Evolutionary conservation across 352 stramenopile genomes (phyloP).

Genomic region (Phytopythium sindhum): DNA sequence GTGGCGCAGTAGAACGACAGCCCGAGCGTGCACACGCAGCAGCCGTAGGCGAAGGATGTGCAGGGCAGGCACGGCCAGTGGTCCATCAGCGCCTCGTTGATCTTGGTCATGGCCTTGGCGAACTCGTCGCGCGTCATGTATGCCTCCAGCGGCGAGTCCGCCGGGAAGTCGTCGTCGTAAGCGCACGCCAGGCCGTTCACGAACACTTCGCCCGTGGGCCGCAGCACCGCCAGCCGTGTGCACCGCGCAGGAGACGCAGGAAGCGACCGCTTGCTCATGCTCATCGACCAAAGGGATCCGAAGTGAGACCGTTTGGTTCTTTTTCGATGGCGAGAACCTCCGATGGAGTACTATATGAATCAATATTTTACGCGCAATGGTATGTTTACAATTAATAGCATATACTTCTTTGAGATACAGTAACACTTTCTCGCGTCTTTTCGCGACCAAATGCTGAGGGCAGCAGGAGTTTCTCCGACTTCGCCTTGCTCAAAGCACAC

Average conservation of each 20-base stretch:
- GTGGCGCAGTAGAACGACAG: slow-evolving; percentile 80
- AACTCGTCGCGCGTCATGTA: slow-evolving; percentile 71
- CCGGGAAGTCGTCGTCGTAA: slow-evolving; percentile 75
- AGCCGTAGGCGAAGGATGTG: slow-evolving; percentile 77
- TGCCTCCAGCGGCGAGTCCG: slow-evolving; percentile 27
- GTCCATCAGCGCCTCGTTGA: slow-evolving; percentile 81
- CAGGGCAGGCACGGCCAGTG: slow-evolving; percentile 84
- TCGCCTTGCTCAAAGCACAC: background rate
- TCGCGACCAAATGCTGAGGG: background rate
- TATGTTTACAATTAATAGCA: background rate
- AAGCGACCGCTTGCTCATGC: slow-evolving; percentile 7
- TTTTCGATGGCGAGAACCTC: background rate
- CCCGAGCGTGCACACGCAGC: slow-evolving; percentile 78
- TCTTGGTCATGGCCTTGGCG: slow-evolving; percentile 47
- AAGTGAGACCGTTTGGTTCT: background rate
- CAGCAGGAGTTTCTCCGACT: background rate
- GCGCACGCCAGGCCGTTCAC: slow-evolving; percentile 73
- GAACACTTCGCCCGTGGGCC: slow-evolving; percentile 70
- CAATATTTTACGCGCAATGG: background rate
- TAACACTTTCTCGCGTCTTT: background rate
- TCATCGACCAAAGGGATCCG: background rate
- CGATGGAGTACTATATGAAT: background rate
- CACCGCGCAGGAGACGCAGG: slow-evolving; percentile 6
- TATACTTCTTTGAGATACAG: background rate
- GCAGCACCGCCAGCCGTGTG: slow-evolving; percentile 41